Conservation (phyloP, 1,284 basidiomycete species). For the Rhodotorula glutinis region DNA sequence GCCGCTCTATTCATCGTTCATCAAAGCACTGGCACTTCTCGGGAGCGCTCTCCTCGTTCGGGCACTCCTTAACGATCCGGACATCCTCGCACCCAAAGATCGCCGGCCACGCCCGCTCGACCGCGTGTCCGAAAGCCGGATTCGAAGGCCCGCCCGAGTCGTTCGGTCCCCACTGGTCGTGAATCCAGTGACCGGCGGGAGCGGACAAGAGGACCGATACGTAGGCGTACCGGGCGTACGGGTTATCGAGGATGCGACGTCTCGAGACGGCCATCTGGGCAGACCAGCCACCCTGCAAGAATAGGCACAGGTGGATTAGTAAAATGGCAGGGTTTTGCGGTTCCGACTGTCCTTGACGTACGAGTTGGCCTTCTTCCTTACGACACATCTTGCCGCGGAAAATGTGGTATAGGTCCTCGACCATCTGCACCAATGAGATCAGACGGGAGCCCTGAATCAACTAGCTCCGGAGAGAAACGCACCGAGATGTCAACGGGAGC, state of each 20-base stretch:
- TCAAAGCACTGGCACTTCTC: constrained; percentile 41
- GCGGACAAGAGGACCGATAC: constrained; percentile 34
- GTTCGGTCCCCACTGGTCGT: constrained; percentile 42
- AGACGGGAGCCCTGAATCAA: neutral
- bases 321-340: no score
- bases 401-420: constrained; percentile 38
- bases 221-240: constrained; percentile 37
- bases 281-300: constrained; percentile 23
- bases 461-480: neutral
- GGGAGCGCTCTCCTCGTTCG: constrained; percentile 26
- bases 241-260: constrained; percentile 40
- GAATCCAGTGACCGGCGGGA: constrained; percentile 40
- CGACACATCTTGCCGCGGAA: constrained; percentile 40
- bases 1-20: neutral
- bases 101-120: constrained; percentile 42
- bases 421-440: neutral
- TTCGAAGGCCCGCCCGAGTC: constrained; percentile 41
- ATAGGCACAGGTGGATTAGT: no score
- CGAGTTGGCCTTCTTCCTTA: constrained; percentile 27
- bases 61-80: constrained; percentile 36
- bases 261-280: constrained; percentile 38
- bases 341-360: no score
- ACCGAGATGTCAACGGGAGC: constrained; percentile 13
- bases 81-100: constrained; percentile 40
- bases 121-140: constrained; percentile 41